phyloP scores from a whole-genome alignment of 2,329 filamentous ascomycete species.

The Lithohypha guttulata region DNA sequence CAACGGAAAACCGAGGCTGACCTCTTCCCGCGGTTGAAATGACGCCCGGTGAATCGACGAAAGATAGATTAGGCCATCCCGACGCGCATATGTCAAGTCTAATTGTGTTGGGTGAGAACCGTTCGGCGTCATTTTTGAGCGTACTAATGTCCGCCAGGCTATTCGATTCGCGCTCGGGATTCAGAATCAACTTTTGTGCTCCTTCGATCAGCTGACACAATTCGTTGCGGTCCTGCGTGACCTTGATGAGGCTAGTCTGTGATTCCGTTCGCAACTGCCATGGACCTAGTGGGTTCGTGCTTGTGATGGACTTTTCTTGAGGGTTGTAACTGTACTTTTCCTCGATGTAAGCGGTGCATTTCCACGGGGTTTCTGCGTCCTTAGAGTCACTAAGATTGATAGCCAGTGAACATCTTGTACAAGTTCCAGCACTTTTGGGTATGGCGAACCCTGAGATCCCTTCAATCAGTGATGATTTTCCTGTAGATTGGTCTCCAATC shows the following conservation, averaged over 20 bases:
- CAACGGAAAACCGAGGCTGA: constrained; percentile 57
- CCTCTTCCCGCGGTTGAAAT: constrained; percentile 59
- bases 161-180: constrained; percentile 41
- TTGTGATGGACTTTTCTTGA: constrained; percentile 39
- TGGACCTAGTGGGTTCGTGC: constrained; percentile 46
- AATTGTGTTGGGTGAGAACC: constrained; percentile 76
- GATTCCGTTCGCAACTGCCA: constrained; percentile 47
- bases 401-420: constrained; percentile 70
- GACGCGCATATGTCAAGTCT: constrained; percentile 64
- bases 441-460: constrained; percentile 58
- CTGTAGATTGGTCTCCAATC: constrained; percentile 63
- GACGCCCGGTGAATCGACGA: constrained; percentile 76
- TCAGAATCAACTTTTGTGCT: constrained; percentile 68
- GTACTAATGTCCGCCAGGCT: neutral
- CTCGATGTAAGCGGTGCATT: constrained; percentile 56
- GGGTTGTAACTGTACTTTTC: constrained; percentile 50
- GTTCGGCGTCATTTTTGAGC: constrained; percentile 41
- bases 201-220: constrained; percentile 60
- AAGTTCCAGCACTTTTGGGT: constrained; percentile 59
- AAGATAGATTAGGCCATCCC: constrained; percentile 60
- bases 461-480: constrained; percentile 60
- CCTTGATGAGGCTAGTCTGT: constrained; percentile 50
- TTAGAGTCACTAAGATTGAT: constrained; percentile 56
- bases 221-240: constrained; percentile 45
- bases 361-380: constrained; percentile 42